Percentiles rank a stretch among this genome's conserved stretches.
Evolutionary conservation across 371 early-diverging fungal species (phyloP).

Genomic region (Apophysomyces trapeziformis): DNA sequence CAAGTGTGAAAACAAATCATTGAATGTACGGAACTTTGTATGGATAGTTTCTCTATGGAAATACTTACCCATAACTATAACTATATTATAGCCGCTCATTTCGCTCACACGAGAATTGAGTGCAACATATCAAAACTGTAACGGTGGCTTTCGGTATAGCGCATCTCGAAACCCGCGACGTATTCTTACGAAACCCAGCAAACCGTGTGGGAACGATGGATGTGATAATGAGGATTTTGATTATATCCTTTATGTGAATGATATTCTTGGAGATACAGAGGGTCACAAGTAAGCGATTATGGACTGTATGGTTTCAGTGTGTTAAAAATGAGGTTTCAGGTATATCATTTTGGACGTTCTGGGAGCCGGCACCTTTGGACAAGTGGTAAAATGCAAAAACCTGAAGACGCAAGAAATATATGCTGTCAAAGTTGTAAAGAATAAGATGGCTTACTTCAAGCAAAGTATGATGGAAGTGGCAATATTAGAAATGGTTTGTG

Average conservation of each 20-base stretch:
- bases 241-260: slow-evolving; percentile 94
- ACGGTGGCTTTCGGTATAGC: slow-evolving; percentile 78
- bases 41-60: neutral
- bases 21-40: neutral
- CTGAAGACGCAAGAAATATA: slow-evolving; percentile 82
- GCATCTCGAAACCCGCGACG: slow-evolving; percentile 82
- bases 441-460: slow-evolving; percentile 91
- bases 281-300: slow-evolving; percentile 71
- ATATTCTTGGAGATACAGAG: slow-evolving; percentile 71
- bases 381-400: slow-evolving; percentile 93
- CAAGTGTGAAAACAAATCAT: neutral
- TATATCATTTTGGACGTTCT: slow-evolving; percentile 87
- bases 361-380: slow-evolving; percentile 98
- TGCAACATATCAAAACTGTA: slow-evolving; percentile 38
- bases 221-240: slow-evolving; percentile 92
- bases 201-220: slow-evolving; percentile 85
- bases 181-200: slow-evolving; percentile 90
- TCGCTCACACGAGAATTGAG: slow-evolving; percentile 29
- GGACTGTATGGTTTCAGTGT: neutral
- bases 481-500: slow-evolving; percentile 76
- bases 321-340: slow-evolving; percentile 29
- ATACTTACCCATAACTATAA: neutral
- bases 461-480: slow-evolving; percentile 96
- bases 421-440: slow-evolving; percentile 97
- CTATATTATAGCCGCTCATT: slow-evolving; percentile 21